Base-by-base conservation (phyloP, 108 stramenopile species). In the Cyclotella baltica region DNA sequence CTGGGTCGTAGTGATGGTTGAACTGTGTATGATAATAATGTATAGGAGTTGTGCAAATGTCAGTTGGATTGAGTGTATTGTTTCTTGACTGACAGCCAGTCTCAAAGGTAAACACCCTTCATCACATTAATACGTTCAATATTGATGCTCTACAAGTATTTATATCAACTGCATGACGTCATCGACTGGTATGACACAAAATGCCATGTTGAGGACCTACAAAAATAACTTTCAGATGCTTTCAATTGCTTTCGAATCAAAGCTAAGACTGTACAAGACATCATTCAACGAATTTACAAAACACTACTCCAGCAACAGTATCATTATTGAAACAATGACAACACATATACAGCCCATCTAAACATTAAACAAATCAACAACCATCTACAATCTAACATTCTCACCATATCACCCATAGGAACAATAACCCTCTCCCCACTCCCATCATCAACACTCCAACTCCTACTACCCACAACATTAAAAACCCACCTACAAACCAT, bases 401-500 rank as follows among this genome's bases (percentile, higher is more conserved):
- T 74, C 64, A 78, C 77, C 86, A 85, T 85, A 69, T 88, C 88
- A 3, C 67, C 88, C 79, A 88, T 74, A 38, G 88, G 88, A 56
- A 84, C 80, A 40, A 88, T 81, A 16, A 77, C 43, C 46, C 72
- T 77, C 30, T 85, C 84, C 19, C 77, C 77, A 57, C 43, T 68
- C 15, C 80, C 62, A 43, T 36, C 59, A 22, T 31, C 55, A 16
- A 55, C 61, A 48, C 65, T 66, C 47, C 59, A 43, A 51, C 47
- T 50, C 16, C 80, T 71, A 0, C 76, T 82, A 9, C 34, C 57
- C n/a, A 78, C 61, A 29, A 86, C 66, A 79, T 77, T 77, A 38
- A 61, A 83, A 11, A 61, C 65, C 78, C 72, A 75, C 57, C 53
- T 80, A n/a, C 58, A 51, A 43, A 83, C 37, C 27, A 57, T 79